Base-by-base conservation (phyloP, 352 stramenopile species). In the Globisporangium acanthophoron region DNA sequence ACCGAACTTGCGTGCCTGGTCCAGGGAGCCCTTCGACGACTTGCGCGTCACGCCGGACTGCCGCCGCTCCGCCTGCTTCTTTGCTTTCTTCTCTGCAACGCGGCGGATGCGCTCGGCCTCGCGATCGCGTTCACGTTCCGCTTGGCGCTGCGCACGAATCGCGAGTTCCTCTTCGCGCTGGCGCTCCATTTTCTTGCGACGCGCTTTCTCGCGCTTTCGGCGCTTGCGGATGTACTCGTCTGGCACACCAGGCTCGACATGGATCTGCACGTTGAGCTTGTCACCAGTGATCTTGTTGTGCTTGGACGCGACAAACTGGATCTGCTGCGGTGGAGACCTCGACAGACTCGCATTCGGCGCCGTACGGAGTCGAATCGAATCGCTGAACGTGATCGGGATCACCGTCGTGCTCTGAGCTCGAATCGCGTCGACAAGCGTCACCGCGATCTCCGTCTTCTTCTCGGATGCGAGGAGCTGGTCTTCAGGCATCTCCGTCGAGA, bases 391-490 rank as follows among this genome's bases (percentile, higher is more conserved):
- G 69, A 95, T 92, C 8, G 74, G 65, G 27, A 90, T 92, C 35
- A 75, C 70, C 8, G 70, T 59, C 18, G 75, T 74, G 4, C 67
- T 71, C 37, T 79, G 61, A 2, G 65, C 66, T 5, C 80, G 80
- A 52, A 92, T 89, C 12, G 77, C 74, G 58, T 95, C 81, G 11
- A 92, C 86, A 43, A 94, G 69, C n/a, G 82, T 88, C 40, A 93
- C 85, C 5, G 76, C 82, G 29, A 95, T 90, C 61, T 95, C 86
- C 0, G 86, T 93, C 59, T 95, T 95, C 67, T 95, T 95, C 61
- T 95, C 86, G 0, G 77, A 92, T 24, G 73, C 29, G 6, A 93
- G 69, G 16, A 92, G 67, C 53, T 93, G 82, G 37, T 95, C 86
- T 67, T 95, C 86, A 18, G 68, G 64, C 66, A 92, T 80, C 51